Evolutionary conservation across 2,329 filamentous ascomycete genomes (phyloP), one percentile per base, ranked within the genome.

Genomic region (Talaromyces albobiverticillius): DNA sequence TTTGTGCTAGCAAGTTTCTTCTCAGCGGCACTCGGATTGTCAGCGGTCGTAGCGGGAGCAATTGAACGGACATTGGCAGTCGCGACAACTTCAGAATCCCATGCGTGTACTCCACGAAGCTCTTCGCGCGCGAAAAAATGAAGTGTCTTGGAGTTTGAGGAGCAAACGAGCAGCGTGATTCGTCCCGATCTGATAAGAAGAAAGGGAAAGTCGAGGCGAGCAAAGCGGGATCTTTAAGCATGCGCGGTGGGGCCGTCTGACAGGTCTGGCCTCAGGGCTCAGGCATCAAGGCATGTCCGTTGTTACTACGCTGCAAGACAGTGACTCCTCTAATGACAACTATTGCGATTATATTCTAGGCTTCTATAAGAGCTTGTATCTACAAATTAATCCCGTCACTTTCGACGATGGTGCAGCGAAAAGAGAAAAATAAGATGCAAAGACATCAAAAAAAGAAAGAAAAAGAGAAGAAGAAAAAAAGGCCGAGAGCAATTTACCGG

Each of bases 191-290:
- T 45, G 50, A 52, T 52, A 52, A 45, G 40, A 26, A 40, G 10
- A n/a, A 31, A 46, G 22, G 50, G 50, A 32, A 52, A 45, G 40
- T 52, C 40, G 40, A 52, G 36, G 50, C 50, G 50, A 52, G 41
- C 25, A 22, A 11, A 22, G 36, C 2, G 20, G 3, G 8, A 18
- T 36, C 14, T 16, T 36, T 14, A 3, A 7, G 32, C 14, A 36
- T n/a, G 32, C 32, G 32, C n/a, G 7, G 36, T 13, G 36, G 36
- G 36, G 36, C 18, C 11, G 9, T 13, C 16, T 6, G 31, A 34
- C 31, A 34, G 25, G n/a, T n/a, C n/a, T n/a, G n/a, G n/a, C n/a
- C n/a, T n/a, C n/a, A n/a, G n/a, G n/a, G n/a, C n/a, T n/a, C 9
- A 40, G 36, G 36, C 36, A 40, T 6, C 36, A 4, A 40, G 18